Evolutionary conservation across 192 early-diverging fungal species (phyloP), one percentile per base, ranked within the genome.

Genomic region (Coemansia sp.): DNA sequence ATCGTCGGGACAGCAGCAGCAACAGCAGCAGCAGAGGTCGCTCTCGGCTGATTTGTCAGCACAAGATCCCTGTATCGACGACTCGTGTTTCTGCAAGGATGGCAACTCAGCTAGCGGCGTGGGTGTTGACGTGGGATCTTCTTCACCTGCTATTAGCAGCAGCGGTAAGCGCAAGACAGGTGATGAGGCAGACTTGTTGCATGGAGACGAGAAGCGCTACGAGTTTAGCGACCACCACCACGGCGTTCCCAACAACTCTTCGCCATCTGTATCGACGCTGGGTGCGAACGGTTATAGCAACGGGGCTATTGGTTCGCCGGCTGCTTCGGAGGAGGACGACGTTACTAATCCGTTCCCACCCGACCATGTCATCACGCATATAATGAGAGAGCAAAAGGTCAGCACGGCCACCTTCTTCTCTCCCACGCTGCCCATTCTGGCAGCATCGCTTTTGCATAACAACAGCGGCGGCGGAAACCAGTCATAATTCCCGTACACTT

Each of bases 371-470:
- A 67, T 75, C 48, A 60, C 72, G 38, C 65, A 75, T 40, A 75
- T 75, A 18, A 75, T 75, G 72, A 55, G 65, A 11, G 72, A 75
- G 50, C 72, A 75, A 24, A 75, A 75, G 46, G 72, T 75, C 56
- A 75, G 53, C 60, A 75, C 72, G 1, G 64, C 72, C 0, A 75
- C 72, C 26, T 75, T 75, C 56, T 75, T 75, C 45, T 67, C 72
- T n/a, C 72, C 72, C 1, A 75, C 72, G 22, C 53, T 75, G 60
- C 72, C 72, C 6, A 59, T 75, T 13, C 53, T 75, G n/a, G 72
- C 72, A 2, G 72, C 72, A 34, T 67, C 72, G 48, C 42, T 75
- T 32, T 49, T 75, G 10, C 72, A 63, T 32, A 64, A 47, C 35
- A 75, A 67, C 65, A 60, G 54, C 57, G 40, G 39, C 25, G 6